Base-by-base conservation (phyloP, 768 basidiomycete genomes). In the Boletus subparvulus region DNA sequence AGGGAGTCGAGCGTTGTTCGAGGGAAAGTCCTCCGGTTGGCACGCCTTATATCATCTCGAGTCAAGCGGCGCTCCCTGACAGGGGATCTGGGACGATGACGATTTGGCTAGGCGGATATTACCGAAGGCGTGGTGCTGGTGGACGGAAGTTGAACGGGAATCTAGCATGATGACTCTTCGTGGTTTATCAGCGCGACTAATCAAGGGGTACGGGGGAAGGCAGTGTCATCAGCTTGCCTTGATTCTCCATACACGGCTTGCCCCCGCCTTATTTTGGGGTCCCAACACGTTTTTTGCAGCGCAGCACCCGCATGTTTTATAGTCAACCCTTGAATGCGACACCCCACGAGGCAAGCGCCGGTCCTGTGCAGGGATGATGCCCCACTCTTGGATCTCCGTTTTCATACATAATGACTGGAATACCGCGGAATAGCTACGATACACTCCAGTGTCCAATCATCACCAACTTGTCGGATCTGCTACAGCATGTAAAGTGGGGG, bases 231-330 rank as follows among this genome's bases (percentile, higher is more conserved):
- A 42, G 51, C 56, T 66, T 58, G 61, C 60, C 61, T 61, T 51
- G 60, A 63, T 63, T 54, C 44, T 17, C 60, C 56, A 48, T 55
- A 51, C 43, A 50, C 58, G 59, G 56, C 47, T 58, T 49, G 58
- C 48, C 36, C 41, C 40, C 42, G 56, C 53, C 60, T 61, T 61
- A 61, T 68, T 73, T 73, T 67, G 60, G 67, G 62, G 41, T 35
- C 14, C 35, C 37, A 61, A 72, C 71, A 72, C 71, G 71, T 72
- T 72, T 60, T 59, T 57, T 69, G 66, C 70, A 61, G 61, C 69
- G 68, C 72, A 72, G 68, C 56, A 61, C 54, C 60, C 63, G 52
- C 70, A 61, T 73, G 72, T 68, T 58, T 54, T 55, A 48, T 53
- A 52, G 63, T 58, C 48, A 54, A 24, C 58, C 49, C 54, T 59